phyloP scores from a whole-genome alignment of 169 alveolate genomes.

The Cryptosporidium sp. region DNA sequence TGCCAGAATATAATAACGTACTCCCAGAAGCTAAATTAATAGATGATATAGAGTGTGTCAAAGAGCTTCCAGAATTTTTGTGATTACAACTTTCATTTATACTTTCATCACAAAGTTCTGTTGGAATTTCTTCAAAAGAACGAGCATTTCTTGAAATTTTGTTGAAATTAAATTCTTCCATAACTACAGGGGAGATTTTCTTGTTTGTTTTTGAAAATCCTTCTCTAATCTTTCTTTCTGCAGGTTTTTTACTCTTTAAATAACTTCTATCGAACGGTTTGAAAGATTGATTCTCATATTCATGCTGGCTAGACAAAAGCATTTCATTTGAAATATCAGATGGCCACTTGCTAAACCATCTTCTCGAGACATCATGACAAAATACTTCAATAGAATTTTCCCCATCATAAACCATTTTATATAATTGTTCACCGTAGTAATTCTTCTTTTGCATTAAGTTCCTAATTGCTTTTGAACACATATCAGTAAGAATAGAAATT shows the following conservation, averaged over 20 bases:
- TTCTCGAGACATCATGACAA: conserved; percentile 44
- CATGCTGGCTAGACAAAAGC: background rate
- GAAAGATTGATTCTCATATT: background rate
- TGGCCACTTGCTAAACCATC: conserved; percentile 73
- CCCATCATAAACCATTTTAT: conserved; percentile 39
- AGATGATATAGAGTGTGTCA: background rate
- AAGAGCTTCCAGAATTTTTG: background rate
- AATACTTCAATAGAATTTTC: conserved; percentile 44
- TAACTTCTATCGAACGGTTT: conserved; percentile 43
- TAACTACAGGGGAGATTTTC: conserved; percentile 14
- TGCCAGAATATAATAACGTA: background rate
- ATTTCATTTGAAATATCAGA: conserved; percentile 41
- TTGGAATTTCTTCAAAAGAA: conserved; percentile 12
- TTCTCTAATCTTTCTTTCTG: conserved; percentile 10
- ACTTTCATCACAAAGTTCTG: conserved; percentile 28
- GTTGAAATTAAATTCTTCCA: conserved; percentile 26
- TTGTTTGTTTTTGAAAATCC: conserved; percentile 30
- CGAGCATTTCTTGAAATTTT: background rate
- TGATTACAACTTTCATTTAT: background rate
- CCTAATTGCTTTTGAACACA: conserved; percentile 40
- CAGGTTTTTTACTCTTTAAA: conserved; percentile 4
- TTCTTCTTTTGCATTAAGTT: conserved; percentile 25
- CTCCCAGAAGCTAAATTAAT: background rate
- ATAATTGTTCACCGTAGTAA: conserved; percentile 39
- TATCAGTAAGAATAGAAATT: conserved; percentile 32